phyloP scores from a whole-genome alignment of 192 early-diverging fungal genomes.

The Umbelopsis sp. region DNA sequence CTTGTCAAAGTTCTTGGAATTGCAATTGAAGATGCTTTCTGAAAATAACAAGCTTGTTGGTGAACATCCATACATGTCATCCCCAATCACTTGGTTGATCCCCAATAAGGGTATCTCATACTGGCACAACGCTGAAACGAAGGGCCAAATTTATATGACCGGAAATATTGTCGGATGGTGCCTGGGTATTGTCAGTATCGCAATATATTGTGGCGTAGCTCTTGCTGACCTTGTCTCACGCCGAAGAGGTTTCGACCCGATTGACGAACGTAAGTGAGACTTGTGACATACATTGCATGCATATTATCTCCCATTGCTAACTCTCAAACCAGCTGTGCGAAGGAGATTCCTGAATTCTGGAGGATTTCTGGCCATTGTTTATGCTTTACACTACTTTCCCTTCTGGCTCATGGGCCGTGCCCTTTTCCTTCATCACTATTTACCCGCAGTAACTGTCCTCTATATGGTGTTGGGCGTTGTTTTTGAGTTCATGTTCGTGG shows the following conservation, averaged over 20 bases:
- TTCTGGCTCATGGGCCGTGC: constrained; percentile 93
- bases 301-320: constrained; percentile 30
- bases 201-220: constrained; percentile 61
- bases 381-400: constrained; percentile 87
- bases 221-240: constrained; percentile 71
- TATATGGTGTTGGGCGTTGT: constrained; percentile 75
- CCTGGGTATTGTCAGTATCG: constrained; percentile 62
- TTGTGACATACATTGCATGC: constrained; percentile 30
- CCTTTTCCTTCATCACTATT: constrained; percentile 95
- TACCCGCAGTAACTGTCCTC: constrained; percentile 85
- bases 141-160: constrained; percentile 85
- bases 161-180: constrained; percentile 94
- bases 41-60: constrained; percentile 89
- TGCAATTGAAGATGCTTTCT: constrained; percentile 86
- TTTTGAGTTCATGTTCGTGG: constrained; percentile 75
- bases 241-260: constrained; percentile 71
- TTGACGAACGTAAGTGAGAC: constrained; percentile 51
- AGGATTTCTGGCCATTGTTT: constrained; percentile 86
- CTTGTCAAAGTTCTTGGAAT: constrained; percentile 82
- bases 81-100: constrained; percentile 88
- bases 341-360: constrained; percentile 59
- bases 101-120: constrained; percentile 87
- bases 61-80: constrained; percentile 90
- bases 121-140: constrained; percentile 79
- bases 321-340: constrained; percentile 52